These are phyloP conservation scores for Talaromyces ruber DNA, from an alignment of 495 filamentous ascomycete species.

Conservation along the genomic window DNA sequence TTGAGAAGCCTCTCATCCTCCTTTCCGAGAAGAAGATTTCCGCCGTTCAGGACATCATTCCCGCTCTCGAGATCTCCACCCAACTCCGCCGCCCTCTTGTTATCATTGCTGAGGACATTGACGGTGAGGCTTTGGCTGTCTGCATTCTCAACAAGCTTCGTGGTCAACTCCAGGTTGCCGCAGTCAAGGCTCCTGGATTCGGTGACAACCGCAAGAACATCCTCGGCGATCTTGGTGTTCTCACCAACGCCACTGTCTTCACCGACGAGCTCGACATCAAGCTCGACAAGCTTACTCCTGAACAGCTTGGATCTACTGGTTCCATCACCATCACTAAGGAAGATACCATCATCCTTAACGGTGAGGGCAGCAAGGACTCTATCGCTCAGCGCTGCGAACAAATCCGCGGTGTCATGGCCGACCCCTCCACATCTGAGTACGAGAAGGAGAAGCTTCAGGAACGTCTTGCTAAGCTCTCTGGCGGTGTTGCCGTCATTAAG, in stretches of 20 bases:
- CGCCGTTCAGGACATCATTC: slow-evolving; percentile 95
- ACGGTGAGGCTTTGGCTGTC: slow-evolving; percentile 95
- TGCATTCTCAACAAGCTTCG: slow-evolving; percentile 99
- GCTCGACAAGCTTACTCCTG: slow-evolving; percentile 91
- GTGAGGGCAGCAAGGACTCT: slow-evolving; percentile 89
- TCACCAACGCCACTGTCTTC: slow-evolving; percentile 97
- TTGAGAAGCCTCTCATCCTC: slow-evolving; percentile 97
- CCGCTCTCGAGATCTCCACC: slow-evolving; percentile 92
- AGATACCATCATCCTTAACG: slow-evolving; percentile 97
- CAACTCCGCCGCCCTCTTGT: slow-evolving; percentile 90
- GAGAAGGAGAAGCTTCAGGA: slow-evolving; percentile 99
- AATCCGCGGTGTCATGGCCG: slow-evolving; percentile 93
- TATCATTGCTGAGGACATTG: slow-evolving; percentile 98
- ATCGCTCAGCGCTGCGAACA: slow-evolving; percentile 96
- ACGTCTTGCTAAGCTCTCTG: slow-evolving; percentile 97
- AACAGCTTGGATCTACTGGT: slow-evolving; percentile 94
- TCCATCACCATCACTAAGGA: slow-evolving; percentile 99
- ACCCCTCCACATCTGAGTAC: slow-evolving; percentile 91
- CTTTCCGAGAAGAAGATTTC: slow-evolving; percentile 99
- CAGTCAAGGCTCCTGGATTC: slow-evolving; percentile 98
- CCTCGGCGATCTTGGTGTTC: slow-evolving; percentile 87
- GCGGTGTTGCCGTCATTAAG: slow-evolving; percentile 98
- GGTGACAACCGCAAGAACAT: slow-evolving; percentile 99
- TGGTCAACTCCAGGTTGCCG: slow-evolving; percentile 95
- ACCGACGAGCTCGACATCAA: slow-evolving; percentile 97